Percentiles rank a stretch among this genome's conserved stretches.
These are phyloP conservation scores for Fistulifera solaris DNA, from an alignment of 108 stramenopile genomes.

Conservation along the genomic window DNA sequence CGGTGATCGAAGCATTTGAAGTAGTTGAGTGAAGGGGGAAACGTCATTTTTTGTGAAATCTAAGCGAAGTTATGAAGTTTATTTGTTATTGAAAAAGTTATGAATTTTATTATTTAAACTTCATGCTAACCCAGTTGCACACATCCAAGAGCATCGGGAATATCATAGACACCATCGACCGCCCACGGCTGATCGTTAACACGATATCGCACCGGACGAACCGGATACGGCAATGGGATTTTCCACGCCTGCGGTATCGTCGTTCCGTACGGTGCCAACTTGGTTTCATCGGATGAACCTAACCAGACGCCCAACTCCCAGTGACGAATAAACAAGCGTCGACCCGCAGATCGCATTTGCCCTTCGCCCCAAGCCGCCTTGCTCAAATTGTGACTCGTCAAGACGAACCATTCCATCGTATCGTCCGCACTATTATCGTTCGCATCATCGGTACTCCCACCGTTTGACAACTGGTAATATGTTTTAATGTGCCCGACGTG, in stretches of 20 bases:
- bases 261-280: constrained; percentile 16
- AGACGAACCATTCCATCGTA: constrained; percentile 46
- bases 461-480: constrained; percentile 29
- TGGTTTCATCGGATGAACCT: constrained; percentile 26
- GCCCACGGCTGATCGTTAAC: constrained; percentile 29
- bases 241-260: neutral
- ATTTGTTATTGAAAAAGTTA: neutral
- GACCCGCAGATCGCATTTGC: constrained; percentile 25
- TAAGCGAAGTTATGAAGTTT: neutral
- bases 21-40: constrained; percentile 19
- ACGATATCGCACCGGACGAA: constrained; percentile 18
- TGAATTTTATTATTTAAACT: neutral
- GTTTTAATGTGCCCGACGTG: constrained; percentile 72
- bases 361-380: constrained; percentile 70
- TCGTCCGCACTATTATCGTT: too few relatives aligned
- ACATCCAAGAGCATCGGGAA: constrained; percentile 9
- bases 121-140: neutral
- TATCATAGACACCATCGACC: constrained; percentile 10
- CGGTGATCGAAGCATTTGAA: constrained; percentile 29
- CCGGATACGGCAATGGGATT: constrained; percentile 31
- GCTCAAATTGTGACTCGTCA: constrained; percentile 66
- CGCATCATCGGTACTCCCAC: neutral
- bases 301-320: constrained; percentile 78
- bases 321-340: constrained; percentile 32
- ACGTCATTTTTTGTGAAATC: neutral